Evolutionary conservation across 257 asterid genomes (phyloP).

Genomic region (Mitragyna speciosa): DNA sequence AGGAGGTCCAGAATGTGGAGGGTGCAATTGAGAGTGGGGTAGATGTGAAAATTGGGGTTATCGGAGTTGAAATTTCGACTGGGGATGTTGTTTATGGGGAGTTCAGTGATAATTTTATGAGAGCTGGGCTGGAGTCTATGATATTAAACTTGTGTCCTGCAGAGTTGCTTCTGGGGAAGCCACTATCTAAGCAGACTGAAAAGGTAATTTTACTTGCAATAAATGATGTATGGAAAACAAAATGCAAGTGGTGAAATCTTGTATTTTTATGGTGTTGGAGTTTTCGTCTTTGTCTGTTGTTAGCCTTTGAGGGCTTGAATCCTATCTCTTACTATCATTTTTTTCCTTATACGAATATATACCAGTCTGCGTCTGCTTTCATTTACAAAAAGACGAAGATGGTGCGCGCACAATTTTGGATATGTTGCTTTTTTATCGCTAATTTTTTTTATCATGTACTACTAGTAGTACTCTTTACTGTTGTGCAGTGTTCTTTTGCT

Average conservation of each 20-base stretch:
- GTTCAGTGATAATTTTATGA: slow-evolving; percentile 74
- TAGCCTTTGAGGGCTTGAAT: background rate
- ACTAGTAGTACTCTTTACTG: background rate
- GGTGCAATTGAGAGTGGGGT: slow-evolving; percentile 32
- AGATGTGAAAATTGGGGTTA: slow-evolving; percentile 74
- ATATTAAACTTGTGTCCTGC: slow-evolving; percentile 73
- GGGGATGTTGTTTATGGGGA: slow-evolving; percentile 93
- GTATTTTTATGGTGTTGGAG: background rate
- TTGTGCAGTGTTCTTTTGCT: background rate
- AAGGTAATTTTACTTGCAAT: slow-evolving; percentile 49
- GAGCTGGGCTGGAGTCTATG: slow-evolving; percentile 79
- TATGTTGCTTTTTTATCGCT: background rate
- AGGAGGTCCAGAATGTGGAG: slow-evolving; percentile 28
- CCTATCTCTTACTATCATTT: background rate
- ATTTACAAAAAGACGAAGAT: background rate
- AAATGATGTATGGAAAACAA: background rate
- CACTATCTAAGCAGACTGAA: slow-evolving; percentile 73
- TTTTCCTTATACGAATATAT: background rate
- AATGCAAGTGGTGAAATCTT: background rate
- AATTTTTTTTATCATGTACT: background rate
- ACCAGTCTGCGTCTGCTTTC: background rate
- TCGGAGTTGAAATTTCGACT: slow-evolving; percentile 83
- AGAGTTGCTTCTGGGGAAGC: slow-evolving; percentile 68
- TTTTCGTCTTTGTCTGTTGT: background rate
- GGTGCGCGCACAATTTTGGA: background rate